phyloP scores from a whole-genome alignment of 768 basidiomycete genomes.

The Xerocomus brunneocitrinus region DNA sequence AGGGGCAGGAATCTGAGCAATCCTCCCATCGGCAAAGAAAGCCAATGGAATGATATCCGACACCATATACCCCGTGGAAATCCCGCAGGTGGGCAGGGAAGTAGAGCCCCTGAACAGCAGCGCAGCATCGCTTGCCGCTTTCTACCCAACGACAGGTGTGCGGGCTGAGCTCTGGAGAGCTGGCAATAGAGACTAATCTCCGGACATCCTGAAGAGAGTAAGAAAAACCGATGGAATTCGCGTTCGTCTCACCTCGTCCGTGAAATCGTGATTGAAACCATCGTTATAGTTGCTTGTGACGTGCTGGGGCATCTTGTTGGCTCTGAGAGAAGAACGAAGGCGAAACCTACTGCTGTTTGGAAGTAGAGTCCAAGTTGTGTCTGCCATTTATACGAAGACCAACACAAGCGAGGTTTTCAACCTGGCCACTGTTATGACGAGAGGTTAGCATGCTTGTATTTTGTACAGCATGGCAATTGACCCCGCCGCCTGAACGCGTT shows the following conservation, averaged over 20 bases:
- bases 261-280: conserved; percentile 29
- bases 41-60: conserved; percentile 1
- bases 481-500: conserved; percentile 7
- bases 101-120: conserved; percentile 13
- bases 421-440: neutral
- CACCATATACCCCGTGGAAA: conserved; percentile 15
- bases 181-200: conserved; percentile 25
- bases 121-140: conserved; percentile 9
- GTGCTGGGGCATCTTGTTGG: conserved; percentile 18
- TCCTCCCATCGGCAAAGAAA: conserved; percentile 24
- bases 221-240: neutral
- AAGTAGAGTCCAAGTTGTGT: neutral
- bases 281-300: conserved; percentile 9
- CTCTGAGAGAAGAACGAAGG: neutral
- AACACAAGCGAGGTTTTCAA: neutral
- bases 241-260: conserved; percentile 23
- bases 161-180: conserved; percentile 23
- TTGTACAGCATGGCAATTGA: conserved; percentile 24
- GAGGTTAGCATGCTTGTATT: neutral
- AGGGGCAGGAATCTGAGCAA: conserved; percentile 16
- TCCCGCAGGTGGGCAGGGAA: conserved; percentile 19
- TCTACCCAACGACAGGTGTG: conserved; percentile 25
- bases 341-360: conserved; percentile 1
- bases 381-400: conserved; percentile 18
- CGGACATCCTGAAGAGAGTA: conserved; percentile 19